Evolutionary conservation across 176 grass and related monocot species (phyloP), one percentile per base, ranked within the genome.

Genomic region (Phoenix roebelenii): DNA sequence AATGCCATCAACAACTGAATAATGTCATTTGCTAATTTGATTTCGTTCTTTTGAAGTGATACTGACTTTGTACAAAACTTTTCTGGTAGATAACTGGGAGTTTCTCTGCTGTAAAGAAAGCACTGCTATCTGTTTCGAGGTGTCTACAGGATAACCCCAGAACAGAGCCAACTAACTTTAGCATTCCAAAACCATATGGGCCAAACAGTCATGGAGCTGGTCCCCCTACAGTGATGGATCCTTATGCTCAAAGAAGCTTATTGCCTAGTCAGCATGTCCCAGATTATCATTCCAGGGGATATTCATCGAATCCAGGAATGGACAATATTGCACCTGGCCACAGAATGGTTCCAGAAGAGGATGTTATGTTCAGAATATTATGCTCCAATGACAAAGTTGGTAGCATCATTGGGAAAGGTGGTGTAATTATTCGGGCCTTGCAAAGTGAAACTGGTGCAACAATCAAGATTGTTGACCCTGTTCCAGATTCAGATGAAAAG

Each of bases 361-460:
- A 90, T 32, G 72, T 90, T 69, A 19, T 83, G 35, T 90, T 85
- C 75, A 86, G 87, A 56, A 80, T 86, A 82, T 67, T 90, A 39
- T 86, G 80, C 70, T 57, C 80, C 20, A 82, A 82, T 77, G 87
- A 90, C 7, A 82, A 73, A 79, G 83, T 86, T 50, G 72, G 87
- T 3, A 72, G 79, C 28, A 79, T 90, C 66, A 86, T 90, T 62
- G 87, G 87, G 49, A 86, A 90, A 83, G 87, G 54, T 18, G 82
- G 87, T 73, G 61, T 70, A 24, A 77, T 81, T 69, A 74, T 90
- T 30, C 87, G 78, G 4, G 63, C 72, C 69, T 66, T 90, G 35
- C 87, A 90, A 79, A 86, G 67, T 79, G 82, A 90, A 79, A 90
- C 68, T 70, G 83, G 87, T 76, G 75, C 87, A 73, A 77, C 75